Evolutionary conservation across 176 grass and related monocot genomes (phyloP).

Genomic region (Triticum aestivum): DNA sequence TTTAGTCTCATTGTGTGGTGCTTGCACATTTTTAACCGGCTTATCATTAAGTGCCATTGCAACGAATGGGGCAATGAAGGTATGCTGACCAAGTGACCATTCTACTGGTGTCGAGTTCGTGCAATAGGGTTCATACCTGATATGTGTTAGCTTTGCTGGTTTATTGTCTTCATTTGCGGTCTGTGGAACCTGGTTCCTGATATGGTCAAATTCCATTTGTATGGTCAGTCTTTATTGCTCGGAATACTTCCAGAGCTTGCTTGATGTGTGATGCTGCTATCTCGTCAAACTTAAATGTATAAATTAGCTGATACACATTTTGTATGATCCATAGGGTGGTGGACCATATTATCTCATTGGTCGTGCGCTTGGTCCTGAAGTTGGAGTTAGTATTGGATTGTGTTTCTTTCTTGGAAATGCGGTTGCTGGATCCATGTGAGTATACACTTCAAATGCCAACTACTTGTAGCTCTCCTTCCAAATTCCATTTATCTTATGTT

Average conservation of each 20-base stretch:
- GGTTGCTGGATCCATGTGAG: conserved; percentile 93
- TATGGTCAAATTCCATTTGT: too few species aligned
- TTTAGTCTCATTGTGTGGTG: conserved; percentile 84
- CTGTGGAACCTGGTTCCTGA: too few species aligned
- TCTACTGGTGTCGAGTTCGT: neutral
- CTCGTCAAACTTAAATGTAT: neutral
- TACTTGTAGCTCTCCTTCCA: neutral
- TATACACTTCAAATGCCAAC: conserved; percentile 13
- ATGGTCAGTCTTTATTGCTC: neutral
- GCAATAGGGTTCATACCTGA: neutral
- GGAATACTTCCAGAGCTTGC: neutral
- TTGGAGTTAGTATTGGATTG: conserved; percentile 97
- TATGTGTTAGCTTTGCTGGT: neutral
- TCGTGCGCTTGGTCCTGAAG: conserved; percentile 93
- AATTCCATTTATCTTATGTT: neutral
- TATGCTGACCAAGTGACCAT: conserved; percentile 16
- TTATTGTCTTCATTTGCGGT: too few species aligned
- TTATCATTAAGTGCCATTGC: conserved; percentile 99
- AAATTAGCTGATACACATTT: conserved; percentile 10
- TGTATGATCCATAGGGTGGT: conserved; percentile 61
- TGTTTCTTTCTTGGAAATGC: conserved; percentile 99
- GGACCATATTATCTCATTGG: conserved; percentile 99
- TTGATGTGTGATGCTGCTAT: neutral
- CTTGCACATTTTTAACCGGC: conserved; percentile 87
- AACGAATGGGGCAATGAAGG: conserved; percentile 99